Evolutionary conservation across 176 grass and related monocot genomes (phyloP).

Genomic region (Olyra latifolia): DNA sequence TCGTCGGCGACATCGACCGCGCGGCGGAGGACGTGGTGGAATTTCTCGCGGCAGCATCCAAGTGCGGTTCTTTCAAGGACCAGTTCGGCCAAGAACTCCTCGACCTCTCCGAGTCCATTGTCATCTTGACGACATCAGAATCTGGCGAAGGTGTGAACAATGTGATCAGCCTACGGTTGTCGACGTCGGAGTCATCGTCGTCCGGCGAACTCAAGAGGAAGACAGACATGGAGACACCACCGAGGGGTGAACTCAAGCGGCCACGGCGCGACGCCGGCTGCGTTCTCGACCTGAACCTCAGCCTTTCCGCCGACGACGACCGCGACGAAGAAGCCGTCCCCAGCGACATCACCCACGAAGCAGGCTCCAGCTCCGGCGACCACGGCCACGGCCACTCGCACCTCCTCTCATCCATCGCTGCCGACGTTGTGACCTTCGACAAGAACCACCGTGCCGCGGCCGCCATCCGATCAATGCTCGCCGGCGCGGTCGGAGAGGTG

Average conservation of each 20-base stretch:
- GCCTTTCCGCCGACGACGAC: slow-evolving; percentile 35
- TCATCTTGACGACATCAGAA: slow-evolving; percentile 49
- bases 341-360: slow-evolving; percentile 79
- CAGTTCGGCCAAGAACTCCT: slow-evolving; percentile 21
- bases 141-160: neutral
- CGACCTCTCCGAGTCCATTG: slow-evolving; percentile 42
- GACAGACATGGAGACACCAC: neutral
- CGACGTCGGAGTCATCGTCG: neutral
- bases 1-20: slow-evolving; percentile 54
- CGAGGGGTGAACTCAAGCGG: slow-evolving; percentile 37
- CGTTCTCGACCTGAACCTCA: slow-evolving; percentile 55
- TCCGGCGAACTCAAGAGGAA: slow-evolving; percentile 54
- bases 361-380: neutral
- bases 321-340: slow-evolving; percentile 34
- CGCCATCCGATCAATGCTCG: slow-evolving; percentile 42
- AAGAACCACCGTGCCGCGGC: neutral
- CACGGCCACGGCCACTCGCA: neutral
- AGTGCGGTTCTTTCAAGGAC: slow-evolving; percentile 19
- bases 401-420: slow-evolving; percentile 31
- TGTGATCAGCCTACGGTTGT: slow-evolving; percentile 46
- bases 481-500: slow-evolving; percentile 12
- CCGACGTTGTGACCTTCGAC: slow-evolving; percentile 24
- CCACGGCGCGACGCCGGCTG: neutral
- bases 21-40: slow-evolving; percentile 37
- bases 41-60: slow-evolving; percentile 15